Percentiles rank a stretch among this genome's conserved stretches.
phyloP scores from a whole-genome alignment of 1,284 basidiomycete species.

The Cryptococcus jaspeensis region DNA sequence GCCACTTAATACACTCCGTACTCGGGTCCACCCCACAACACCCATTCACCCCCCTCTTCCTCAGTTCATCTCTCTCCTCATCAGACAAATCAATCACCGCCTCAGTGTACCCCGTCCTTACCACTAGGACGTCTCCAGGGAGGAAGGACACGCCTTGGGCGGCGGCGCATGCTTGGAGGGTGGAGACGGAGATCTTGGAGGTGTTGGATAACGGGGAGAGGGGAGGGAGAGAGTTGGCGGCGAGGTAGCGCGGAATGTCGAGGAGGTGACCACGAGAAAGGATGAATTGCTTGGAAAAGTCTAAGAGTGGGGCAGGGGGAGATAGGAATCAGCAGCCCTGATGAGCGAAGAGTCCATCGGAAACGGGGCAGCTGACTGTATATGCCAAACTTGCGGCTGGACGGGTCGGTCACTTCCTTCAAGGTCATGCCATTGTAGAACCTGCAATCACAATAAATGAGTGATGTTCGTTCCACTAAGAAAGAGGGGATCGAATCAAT shows the following conservation, averaged over 20 bases:
- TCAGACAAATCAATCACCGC: conserved; percentile 33
- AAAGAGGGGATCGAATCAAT: neutral
- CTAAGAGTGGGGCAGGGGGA: conserved; percentile 8
- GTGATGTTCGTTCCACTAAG: no score
- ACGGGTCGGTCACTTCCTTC: conserved; percentile 19
- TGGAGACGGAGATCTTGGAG: conserved; percentile 34
- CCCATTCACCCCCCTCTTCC: conserved; percentile 16
- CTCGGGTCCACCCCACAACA: conserved; percentile 32
- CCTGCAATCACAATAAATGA: no score
- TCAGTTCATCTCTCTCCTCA: conserved; percentile 24
- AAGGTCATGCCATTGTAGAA: conserved; percentile 20
- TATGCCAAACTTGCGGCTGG: conserved; percentile 16
- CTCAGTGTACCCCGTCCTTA: conserved; percentile 50
- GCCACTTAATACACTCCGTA: conserved; percentile 45
- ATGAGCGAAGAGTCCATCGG: neutral
- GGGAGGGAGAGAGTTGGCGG: conserved; percentile 40
- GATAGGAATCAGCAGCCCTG: no score
- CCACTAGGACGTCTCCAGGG: conserved; percentile 46
- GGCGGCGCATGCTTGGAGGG: conserved; percentile 23
- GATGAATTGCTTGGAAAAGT: conserved; percentile 48
- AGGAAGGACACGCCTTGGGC: conserved; percentile 36
- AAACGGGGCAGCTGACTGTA: conserved; percentile 20
- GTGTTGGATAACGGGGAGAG: conserved; percentile 35
- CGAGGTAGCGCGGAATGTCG: conserved; percentile 44
- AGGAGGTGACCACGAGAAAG: conserved; percentile 51